Base-by-base conservation (phyloP, 1,284 basidiomycete species). In the Ganoderma leucocontextum region DNA sequence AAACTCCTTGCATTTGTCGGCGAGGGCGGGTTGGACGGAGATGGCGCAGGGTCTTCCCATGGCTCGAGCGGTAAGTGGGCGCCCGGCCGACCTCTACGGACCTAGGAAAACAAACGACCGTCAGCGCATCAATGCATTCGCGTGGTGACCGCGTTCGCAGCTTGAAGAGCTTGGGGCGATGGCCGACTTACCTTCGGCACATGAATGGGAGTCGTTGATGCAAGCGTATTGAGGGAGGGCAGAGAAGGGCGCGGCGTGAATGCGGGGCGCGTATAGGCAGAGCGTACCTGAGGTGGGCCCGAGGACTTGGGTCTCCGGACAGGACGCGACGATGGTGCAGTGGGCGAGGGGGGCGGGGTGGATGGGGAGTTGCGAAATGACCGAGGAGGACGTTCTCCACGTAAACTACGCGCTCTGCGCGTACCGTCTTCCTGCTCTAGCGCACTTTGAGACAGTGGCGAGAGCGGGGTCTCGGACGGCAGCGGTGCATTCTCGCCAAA, bases 181-280 rank as follows among this genome's bases (percentile, higher is more conserved):
- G 7, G 67, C 58, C 57, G 33, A 76, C 81, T 65, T 73, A 89
- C 91, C 86, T 89, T 91, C 71, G 83, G 86, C 7, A 85, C 82
- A 10, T 84, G 81, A 22, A 89, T 76, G 73, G 87, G 86, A 80
- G 87, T 86, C 80, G 87, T 86, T 62, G 84, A 82, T 7, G 89
- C 83, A 29, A 92, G 85, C 0, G 85, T 84, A 73, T 86, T 79
- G 25, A 92, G 78, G 0, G 90, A 89, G 0, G 91, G 91, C n/a
- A 92, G 75, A 10, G 90, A 91, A 22, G 91, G 91, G 22, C 88
- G 86, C 4, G 84, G 70, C 7, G 79, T 72, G 42, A 70, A 64
- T n/a, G 65, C 64, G 39, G 64, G 58, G 29, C 60, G 62, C 22
- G 65, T 64, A 72, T 87, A 77, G 0, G 90, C 90, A 17, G 90